Evolutionary conservation across 441 rosid species (phyloP), one percentile per base, ranked within the genome.

Genomic region (Hura crepitans): DNA sequence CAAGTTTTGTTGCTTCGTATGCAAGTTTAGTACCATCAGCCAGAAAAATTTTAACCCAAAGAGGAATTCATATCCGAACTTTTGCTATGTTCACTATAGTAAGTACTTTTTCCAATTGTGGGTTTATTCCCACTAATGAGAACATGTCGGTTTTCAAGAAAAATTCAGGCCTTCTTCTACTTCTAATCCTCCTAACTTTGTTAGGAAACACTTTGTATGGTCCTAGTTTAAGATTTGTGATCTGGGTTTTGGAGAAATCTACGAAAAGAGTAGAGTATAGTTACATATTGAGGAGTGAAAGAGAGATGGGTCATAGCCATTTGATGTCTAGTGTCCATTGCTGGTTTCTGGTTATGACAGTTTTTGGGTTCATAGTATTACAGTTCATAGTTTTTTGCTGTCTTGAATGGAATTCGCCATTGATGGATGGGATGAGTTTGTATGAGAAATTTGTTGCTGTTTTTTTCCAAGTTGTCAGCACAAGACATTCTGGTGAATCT

Each of bases 141-240:
- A 84, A 82, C 74, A 84, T 84, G 87, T 33, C 73, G 0, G 77
- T 57, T 31, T 86, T 86, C 76, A 78, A 49, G 46, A 69, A 67
- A 42, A 77, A 86, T 62, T 65, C 97, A 0, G 87, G 85, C 18
- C 83, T 91, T 6, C 82, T 85, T 11, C 75, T 81, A n/a, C 56
- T 89, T 53, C 67, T 89, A 2, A 76, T 87, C 67, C 84, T 92
- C n/a, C 84, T 78, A 53, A 9, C 64, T 22, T 74, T 91, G 0
- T 35, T 87, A 1, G 96, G 96, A 1, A 84, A 85, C 86, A 79
- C 87, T 12, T 64, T 91, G 37, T 89, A 66, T 59, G 88, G 90
- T 2, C 45, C 85, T 4, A 72, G 76, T 71, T 62, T 91, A 49
- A 3, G 81, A 9, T 71, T 86, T 4, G 50, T 68, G 20, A 65